These are phyloP conservation scores for Stemphylium lycopersici DNA, from an alignment of 2,329 filamentous ascomycete genomes.

Conservation along the genomic window DNA sequence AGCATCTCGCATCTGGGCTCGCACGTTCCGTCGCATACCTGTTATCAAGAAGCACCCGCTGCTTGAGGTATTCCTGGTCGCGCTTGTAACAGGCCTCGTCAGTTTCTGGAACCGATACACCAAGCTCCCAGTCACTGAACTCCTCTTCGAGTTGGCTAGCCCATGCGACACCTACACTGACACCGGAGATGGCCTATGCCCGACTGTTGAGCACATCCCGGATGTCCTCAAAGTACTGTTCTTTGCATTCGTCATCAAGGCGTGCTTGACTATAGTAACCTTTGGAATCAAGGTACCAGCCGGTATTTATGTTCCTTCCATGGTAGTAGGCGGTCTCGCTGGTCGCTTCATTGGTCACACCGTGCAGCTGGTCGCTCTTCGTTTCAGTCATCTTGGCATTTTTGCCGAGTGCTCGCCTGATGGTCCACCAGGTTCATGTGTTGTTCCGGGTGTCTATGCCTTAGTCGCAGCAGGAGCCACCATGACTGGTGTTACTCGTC, in stretches of 20 bases:
- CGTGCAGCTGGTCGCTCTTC: conserved; percentile 80
- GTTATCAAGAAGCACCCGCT: conserved; percentile 83
- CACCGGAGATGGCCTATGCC: conserved; percentile 79
- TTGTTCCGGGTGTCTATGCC: conserved; percentile 96
- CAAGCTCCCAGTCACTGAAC: conserved; percentile 85
- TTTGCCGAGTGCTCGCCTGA: conserved; percentile 76
- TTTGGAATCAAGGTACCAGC: conserved; percentile 97
- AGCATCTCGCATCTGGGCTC: conserved; percentile 87
- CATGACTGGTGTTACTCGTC: conserved; percentile 94
- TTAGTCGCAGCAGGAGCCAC: conserved; percentile 93
- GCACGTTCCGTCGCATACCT: conserved; percentile 80
- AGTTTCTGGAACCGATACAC: conserved; percentile 96
- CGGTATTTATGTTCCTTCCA: conserved; percentile 97
- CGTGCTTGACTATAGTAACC: conserved; percentile 83
- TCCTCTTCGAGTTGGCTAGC: conserved; percentile 87
- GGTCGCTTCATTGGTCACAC: conserved; percentile 86
- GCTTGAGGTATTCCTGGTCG: conserved; percentile 86
- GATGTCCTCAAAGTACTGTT: conserved; percentile 73
- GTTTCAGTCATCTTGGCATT: conserved; percentile 71
- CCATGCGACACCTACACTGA: conserved; percentile 77
- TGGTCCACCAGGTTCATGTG: conserved; percentile 75
- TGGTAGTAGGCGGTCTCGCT: conserved; percentile 95
- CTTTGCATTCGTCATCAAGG: conserved; percentile 86
- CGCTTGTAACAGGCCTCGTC: conserved; percentile 79
- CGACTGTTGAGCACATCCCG: conserved; percentile 76